These are phyloP conservation scores for Psilocybe mexicana DNA, from an alignment of 1,284 basidiomycete genomes.

Conservation along the genomic window DNA sequence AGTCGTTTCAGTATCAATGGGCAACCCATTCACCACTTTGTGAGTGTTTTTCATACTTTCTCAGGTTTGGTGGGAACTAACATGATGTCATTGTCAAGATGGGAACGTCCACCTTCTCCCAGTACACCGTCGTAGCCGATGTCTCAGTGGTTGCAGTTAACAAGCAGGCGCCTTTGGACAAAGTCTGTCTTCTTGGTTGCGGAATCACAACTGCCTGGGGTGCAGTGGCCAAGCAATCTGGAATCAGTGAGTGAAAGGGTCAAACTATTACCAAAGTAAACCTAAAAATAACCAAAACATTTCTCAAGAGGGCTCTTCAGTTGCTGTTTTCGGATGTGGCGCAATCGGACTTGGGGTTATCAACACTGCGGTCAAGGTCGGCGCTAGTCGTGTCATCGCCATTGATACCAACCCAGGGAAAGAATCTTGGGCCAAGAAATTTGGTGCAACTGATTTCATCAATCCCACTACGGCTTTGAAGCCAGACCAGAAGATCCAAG, in stretches of 20 bases:
- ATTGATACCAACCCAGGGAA: constrained; percentile 89
- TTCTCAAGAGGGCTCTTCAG: constrained; percentile 71
- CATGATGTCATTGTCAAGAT: constrained; percentile 56
- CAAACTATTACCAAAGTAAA: neutral
- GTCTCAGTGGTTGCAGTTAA: constrained; percentile 94
- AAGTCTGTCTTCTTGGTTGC: constrained; percentile 93
- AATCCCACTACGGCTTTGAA: constrained; percentile 75
- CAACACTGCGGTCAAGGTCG: constrained; percentile 78
- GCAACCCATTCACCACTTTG: constrained; percentile 89
- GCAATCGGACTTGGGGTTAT: constrained; percentile 96
- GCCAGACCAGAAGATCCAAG: constrained; percentile 83
- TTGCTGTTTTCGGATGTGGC: constrained; percentile 95
- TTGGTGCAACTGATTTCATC: constrained; percentile 97
- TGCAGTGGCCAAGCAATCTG: constrained; percentile 80
- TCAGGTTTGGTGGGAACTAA: neutral
- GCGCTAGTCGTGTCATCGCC: constrained; percentile 88
- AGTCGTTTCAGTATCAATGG: constrained; percentile 91
- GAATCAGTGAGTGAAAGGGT: constrained; percentile 58
- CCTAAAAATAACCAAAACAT: neutral
- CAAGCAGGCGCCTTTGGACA: constrained; percentile 86
- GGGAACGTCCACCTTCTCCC: constrained; percentile 98
- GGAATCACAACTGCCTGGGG: constrained; percentile 98
- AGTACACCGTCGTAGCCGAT: constrained; percentile 98
- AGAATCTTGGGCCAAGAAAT: constrained; percentile 88
- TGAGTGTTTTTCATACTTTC: constrained; percentile 39